Evolutionary conservation across 768 basidiomycete genomes (phyloP), one percentile per base, ranked within the genome.

Genomic region (Leucogyrophana mollusca): DNA sequence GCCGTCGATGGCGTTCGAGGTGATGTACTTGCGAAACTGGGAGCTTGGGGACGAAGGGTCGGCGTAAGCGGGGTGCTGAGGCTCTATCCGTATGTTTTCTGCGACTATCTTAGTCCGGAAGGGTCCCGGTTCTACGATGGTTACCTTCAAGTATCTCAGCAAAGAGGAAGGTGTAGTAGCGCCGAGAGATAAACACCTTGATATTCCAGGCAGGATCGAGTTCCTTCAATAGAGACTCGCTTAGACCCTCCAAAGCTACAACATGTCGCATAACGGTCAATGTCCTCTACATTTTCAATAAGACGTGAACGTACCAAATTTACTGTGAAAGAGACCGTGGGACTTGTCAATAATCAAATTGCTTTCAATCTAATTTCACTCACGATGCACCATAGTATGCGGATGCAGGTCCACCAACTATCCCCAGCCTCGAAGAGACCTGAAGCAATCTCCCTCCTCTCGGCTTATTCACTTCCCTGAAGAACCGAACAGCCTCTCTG

Each of bases 161-260:
- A 37, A n/a, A n/a, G n/a, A n/a, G n/a, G n/a, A n/a, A n/a, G n/a
- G n/a, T 37, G 35, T 9, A 16, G 6, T 7, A 37, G n/a, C 35
- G 16, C 6, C 6, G 8, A 37, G 27, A 30, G 27, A 37, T 37
- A 37, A 34, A 35, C 14, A 71, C 71, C 52, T 67, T 70, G 56
- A 73, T 73, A 45, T 74, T 73, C 73, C 73, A 74, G 11, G 42
- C 55, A 13, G 72, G 70, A 44, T 72, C 68, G 3, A 72, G 35
- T 40, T 74, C 72, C 35, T 53, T 56, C 3, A 54, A 52, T 5
- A 73, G 47, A 1, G 67, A 46, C 45, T 71, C 67, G 9, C 59
- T 68, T 11, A 70, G 36, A 4, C 65, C 70, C 32, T 67, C 66
- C 9, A 64, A 34, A 6, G 66, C 66, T 65, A 41, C 37, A 30